Base-by-base conservation (phyloP, 495 filamentous ascomycete species). In the Recurvomyces mirabilis region DNA sequence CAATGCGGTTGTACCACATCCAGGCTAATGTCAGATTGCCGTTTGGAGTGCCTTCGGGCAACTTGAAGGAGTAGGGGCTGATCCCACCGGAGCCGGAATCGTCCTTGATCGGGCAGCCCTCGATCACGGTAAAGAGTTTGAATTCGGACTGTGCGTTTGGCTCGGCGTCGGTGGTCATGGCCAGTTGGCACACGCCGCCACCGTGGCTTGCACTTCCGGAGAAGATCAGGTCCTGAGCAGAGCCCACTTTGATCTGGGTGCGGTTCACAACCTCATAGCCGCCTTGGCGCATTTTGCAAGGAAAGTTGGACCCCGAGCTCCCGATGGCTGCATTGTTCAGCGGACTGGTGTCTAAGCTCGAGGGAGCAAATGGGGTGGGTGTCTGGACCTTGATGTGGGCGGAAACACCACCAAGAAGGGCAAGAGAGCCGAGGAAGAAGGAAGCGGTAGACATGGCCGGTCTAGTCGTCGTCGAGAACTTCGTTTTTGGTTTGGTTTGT, bases 111-210 rank as follows among this genome's bases (percentile, higher is more conserved):
- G 86, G 86, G 55, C 84, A 91, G 11, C 84, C 83, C 30, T 84
- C 68, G 36, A 88, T 81, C 1, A 80, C 84, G 51, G 88, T 72
- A 54, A 93, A 85, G 46, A 91, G 84, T 60, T 86, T 78, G 65
- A 75, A 93, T 0, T 62, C 69, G 51, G 77, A 73, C 43, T 68
- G 66, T 36, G 64, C 65, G 39, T 60, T 76, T 2, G 80, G 79
- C 2, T 65, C 51, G 10, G 64, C 59, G 55, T 93, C 85, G 49
- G 81, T 81, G 5, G 86, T 83, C 53, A 94, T 69, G 0, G 79
- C 72, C 20, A 95, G 57, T 57, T 95, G 88, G 60, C 87, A 93
- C 2, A 82, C 87, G 3, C 88, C 88, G 32, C 88, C 88, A 22
- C 81, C 80, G 59, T 95, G 88, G 6, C 77, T 75, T 0, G 87